Base-by-base conservation (phyloP, 2,329 filamentous ascomycete genomes). In the Monilinia aucupariae region DNA sequence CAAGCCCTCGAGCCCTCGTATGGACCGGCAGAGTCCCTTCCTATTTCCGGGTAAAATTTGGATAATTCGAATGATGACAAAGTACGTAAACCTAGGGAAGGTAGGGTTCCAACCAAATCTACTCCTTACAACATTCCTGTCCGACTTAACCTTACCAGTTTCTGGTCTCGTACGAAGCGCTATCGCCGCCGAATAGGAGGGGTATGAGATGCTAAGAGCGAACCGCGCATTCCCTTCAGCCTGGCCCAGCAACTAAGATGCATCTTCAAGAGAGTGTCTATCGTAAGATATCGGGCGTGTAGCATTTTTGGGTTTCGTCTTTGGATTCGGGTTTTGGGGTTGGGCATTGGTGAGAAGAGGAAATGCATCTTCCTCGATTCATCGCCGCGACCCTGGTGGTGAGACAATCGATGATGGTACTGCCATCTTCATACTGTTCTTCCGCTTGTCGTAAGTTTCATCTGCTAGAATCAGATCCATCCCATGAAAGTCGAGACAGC, bases 381-480 rank as follows among this genome's bases (percentile, higher is more conserved):
- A 41, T 69, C 15, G 65, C 60, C 50, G 67, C 62, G 60, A 47
- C 64, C 22, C 54, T 69, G 59, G 64, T 59, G 39, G 61, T 61
- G 25, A 65, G 68, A 55, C 68, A 69, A 62, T 34, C 39, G 17
- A 27, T n/a, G 15, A 34, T 51, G 4, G 51, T 70, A 8, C 32
- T 71, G 37, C 70, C 70, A 8, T 48, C 53, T 1, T 20, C 58
- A 6, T 70, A 68, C 53, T 72, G 70, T 63, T 51, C 66, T 62
- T 69, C 70, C 25, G 47, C 67, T 49, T 72, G 70, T 64, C 69
- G 69, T 72, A 53, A 68, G 69, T 68, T 45, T 15, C 10, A 22
- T 43, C 9, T 43, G 20, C 15, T 15, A 32, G 43, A 15, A 22
- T 10, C 25, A 15, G 15, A 43, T n/a, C 15, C 13, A 55, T n/a